Evolutionary conservation across 2,329 filamentous ascomycete species (phyloP).

Genomic region (Fusarium torreyae): DNA sequence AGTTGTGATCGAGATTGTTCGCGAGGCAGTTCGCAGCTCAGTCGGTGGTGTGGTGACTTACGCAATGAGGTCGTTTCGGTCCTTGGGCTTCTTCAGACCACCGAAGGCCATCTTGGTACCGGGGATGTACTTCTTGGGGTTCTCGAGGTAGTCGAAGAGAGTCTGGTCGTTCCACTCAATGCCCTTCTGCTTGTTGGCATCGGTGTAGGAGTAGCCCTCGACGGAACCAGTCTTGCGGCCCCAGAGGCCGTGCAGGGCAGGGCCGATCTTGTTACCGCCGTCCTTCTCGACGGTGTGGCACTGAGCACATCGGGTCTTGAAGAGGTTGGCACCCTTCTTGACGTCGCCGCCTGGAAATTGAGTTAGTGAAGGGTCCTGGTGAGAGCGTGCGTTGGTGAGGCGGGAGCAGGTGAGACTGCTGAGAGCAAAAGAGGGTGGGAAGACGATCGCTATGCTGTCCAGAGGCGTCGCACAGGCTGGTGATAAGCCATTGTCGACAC

Average conservation of each 20-base stretch:
- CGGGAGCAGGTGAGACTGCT: background rate
- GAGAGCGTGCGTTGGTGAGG: constrained; percentile 2
- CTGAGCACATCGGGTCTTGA: constrained; percentile 99
- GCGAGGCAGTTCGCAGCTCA: background rate
- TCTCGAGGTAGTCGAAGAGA: constrained; percentile 98
- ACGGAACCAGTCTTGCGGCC: constrained; percentile 95
- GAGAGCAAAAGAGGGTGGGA: background rate
- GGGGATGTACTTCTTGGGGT: constrained; percentile 99
- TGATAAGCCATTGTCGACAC: constrained; percentile 32
- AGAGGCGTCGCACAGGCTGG: constrained; percentile 18
- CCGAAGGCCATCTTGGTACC: constrained; percentile 99
- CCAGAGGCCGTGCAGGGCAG: constrained; percentile 96
- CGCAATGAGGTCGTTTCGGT: constrained; percentile 99
- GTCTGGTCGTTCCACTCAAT: constrained; percentile 89
- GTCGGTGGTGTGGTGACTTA: constrained; percentile 65
- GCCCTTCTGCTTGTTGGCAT: constrained; percentile 99
- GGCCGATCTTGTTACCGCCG: constrained; percentile 98
- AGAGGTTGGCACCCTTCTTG: constrained; percentile 98
- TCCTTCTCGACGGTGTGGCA: constrained; percentile 96
- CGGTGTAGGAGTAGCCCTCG: constrained; percentile 96
- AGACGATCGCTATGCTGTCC: constrained; percentile 8
- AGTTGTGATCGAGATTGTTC: background rate
- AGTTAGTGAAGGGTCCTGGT: constrained; percentile 49
- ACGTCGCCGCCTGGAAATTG: constrained; percentile 82
- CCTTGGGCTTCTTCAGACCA: constrained; percentile 99